Percentiles rank a stretch among this genome's conserved stretches.
These are phyloP conservation scores for Trichoderma arundinaceum DNA, from an alignment of 2,329 filamentous ascomycete genomes.

Conservation along the genomic window DNA sequence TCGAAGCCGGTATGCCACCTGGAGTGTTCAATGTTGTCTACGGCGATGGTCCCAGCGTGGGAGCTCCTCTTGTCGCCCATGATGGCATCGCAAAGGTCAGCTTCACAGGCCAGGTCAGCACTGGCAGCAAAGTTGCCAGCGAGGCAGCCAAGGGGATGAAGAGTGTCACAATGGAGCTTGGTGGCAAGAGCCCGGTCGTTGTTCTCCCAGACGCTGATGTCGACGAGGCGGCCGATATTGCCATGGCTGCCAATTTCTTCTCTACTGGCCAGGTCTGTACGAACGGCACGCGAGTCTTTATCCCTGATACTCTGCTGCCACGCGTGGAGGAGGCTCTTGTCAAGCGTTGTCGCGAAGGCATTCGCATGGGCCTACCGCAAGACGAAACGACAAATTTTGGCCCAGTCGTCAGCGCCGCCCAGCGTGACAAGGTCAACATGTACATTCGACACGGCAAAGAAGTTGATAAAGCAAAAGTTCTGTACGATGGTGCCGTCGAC, in stretches of 20 bases:
- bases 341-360: conserved; percentile 60
- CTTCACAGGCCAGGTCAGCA: conserved; percentile 87
- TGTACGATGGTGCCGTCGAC: conserved; percentile 72
- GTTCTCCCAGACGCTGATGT: conserved; percentile 80
- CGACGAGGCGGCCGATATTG: conserved; percentile 81
- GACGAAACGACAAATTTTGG: conserved; percentile 80
- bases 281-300: conserved; percentile 87
- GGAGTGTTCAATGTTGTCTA: conserved; percentile 90
- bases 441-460: conserved; percentile 80
- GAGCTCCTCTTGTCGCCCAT: conserved; percentile 75
- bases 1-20: conserved; percentile 76
- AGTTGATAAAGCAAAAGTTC: conserved; percentile 72
- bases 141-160: conserved; percentile 81
- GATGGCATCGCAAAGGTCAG: conserved; percentile 80
- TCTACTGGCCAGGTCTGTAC: conserved; percentile 91
- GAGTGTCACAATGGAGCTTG: conserved; percentile 90
- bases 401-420: conserved; percentile 75
- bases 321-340: conserved; percentile 72
- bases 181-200: conserved; percentile 82
- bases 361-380: conserved; percentile 76
- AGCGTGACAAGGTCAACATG: conserved; percentile 76
- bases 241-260: conserved; percentile 95
- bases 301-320: conserved; percentile 68
- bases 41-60: conserved; percentile 73
- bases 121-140: conserved; percentile 80